Evolutionary conservation across 2,329 filamentous ascomycete species (phyloP), one percentile per base, ranked within the genome.

Genomic region (Aspergillus amoenus): DNA sequence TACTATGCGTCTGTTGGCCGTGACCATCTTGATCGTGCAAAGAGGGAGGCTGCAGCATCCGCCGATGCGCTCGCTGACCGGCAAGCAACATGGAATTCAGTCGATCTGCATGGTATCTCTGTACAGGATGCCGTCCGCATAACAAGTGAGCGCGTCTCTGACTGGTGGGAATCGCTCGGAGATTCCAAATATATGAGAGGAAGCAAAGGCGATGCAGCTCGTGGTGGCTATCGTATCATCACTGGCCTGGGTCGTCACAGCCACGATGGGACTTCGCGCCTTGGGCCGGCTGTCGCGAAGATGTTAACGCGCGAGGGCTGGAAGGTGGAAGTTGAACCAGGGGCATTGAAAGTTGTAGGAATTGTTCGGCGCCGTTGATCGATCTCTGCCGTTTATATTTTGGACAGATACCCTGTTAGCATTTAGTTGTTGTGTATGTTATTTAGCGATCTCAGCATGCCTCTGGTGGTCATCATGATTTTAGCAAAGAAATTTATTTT

Each of bases 71-170:
- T 88, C 3, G 93, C 93, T 1, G 81, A 86, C 11, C 70, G 76
- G 9, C 88, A 92, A 68, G 93, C 90, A 50, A 81, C 80, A 0
- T 58, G 71, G 1, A 79, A 74, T 1, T 77, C 81, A 18, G 79
- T 95, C 7, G 93, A 97, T 72, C 78, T 97, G 24, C 93, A 97
- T 71, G 91, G 91, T 5, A 85, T 96, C 5, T 86, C 82, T 44
- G 92, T 97, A 1, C 80, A 86, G 48, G 90, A 96, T 70, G 93
- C 89, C 1, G 86, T 92, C 30, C 81, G 90, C 3, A 96, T 97
- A 62, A 87, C 90, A 1, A 82, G 83, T 30, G 81, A 86, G 46
- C 82, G 81, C 39, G 88, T 89, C 0, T 80, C 83, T 62, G 71
- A 70, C 9, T 97, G 93, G 93, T 97, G 92, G 93, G 77, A 84